Conservation (phyloP, 2,329 filamentous ascomycete genomes). For the Sarocladium brachiariae region DNA sequence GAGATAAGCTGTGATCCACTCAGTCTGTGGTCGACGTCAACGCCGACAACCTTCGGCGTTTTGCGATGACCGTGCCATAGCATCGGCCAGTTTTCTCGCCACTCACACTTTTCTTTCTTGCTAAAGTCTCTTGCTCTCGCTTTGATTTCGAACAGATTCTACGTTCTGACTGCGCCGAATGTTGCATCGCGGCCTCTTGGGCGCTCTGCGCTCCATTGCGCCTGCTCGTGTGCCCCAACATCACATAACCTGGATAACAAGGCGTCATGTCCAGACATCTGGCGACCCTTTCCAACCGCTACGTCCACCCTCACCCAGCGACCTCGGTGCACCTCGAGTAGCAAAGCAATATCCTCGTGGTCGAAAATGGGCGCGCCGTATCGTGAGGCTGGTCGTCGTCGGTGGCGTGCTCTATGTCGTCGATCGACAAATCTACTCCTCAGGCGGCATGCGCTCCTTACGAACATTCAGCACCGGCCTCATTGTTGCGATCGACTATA, state of each 20-base stretch:
- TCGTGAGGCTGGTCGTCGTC: constrained; percentile 54
- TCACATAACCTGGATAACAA: constrained; percentile 4
- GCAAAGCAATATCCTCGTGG: constrained; percentile 65
- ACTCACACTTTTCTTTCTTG: background rate
- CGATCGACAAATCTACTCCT: constrained; percentile 72
- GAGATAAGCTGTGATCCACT: constrained; percentile 3
- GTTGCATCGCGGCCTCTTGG: background rate
- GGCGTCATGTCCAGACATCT: constrained; percentile 24
- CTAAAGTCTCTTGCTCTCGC: background rate
- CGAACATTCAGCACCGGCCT: constrained; percentile 77
- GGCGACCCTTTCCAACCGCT: constrained; percentile 54
- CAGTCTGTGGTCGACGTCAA: constrained; percentile 1
- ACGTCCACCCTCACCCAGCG: constrained; percentile 69
- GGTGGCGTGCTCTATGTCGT: constrained; percentile 57
- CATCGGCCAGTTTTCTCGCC: background rate
- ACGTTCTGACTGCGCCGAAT: background rate
- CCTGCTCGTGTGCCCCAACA: background rate
- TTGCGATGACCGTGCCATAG: background rate
- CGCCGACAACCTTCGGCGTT: constrained; percentile 2
- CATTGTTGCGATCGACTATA: constrained; percentile 85
- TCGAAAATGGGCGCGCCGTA: constrained; percentile 69
- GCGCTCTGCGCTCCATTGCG: constrained; percentile 20
- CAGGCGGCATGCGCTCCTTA: constrained; percentile 68
- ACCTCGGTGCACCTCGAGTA: constrained; percentile 64
- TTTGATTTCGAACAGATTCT: background rate